Evolutionary conservation across 2,329 filamentous ascomycete genomes (phyloP), one percentile per base, ranked within the genome.

Genomic region (Falciphora oryzae): DNA sequence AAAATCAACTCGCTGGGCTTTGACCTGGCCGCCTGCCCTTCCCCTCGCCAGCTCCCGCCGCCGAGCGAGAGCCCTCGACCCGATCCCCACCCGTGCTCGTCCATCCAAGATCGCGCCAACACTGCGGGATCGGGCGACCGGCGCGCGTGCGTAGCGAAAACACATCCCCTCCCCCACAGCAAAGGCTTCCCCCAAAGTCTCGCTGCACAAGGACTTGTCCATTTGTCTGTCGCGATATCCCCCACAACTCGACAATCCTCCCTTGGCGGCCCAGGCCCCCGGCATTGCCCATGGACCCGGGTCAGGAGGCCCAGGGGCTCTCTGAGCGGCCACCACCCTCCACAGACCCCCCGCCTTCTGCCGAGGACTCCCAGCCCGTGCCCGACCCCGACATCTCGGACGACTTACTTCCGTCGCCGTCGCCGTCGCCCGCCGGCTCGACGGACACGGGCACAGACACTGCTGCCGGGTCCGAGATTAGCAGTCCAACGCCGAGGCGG

Each of bases 401-500:
- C 38, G 13, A 6, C 27, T 57, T 56, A 8, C 18, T n/a, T 25
- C 44, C 44, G 22, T 53, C 44, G 44, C 44, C 32, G 6, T 50
- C 57, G 28, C 61, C 62, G 2, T 63, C 56, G 16, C 62, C 62
- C 22, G 53, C 58, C 50, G 38, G 58, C 10, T 58, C 61, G 13
- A 59, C 56, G 16, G 64, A 60, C 10, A 56, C 25, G 3, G 64
- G 59, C 31, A 59, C 56, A 16, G 61, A 60, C 16, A 56, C 25
- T 16, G 64, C 64, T 25, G 50, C 35, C 22, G 61, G 35, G 11
- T 63, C 64, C 10, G n/a, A 35, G 29, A 28, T 50, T 18, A 62
- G 61, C 61, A 65, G 31, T 44, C 59, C 58, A 25, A 65, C 59
- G 11, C 62, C 61, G 28, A 63, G 61, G 4, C 64, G 63, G n/a